Conservation (phyloP, 495 filamentous ascomycete species). For the Cercophora sp. region DNA sequence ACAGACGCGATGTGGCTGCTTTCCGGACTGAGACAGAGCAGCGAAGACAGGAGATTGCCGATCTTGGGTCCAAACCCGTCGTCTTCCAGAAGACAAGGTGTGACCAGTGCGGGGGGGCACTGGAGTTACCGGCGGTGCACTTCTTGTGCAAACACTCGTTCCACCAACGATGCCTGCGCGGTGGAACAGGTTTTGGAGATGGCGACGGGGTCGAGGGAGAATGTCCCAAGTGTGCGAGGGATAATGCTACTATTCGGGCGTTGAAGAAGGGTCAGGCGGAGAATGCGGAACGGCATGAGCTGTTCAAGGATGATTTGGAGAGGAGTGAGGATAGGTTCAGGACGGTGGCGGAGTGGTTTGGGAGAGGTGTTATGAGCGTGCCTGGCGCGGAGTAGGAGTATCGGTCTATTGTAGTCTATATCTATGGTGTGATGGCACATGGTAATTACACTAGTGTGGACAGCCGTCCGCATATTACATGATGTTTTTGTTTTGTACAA, state of each 20-base stretch:
- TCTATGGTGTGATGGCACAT: neutral
- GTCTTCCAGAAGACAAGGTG: slow-evolving; percentile 91
- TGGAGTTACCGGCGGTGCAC: slow-evolving; percentile 87
- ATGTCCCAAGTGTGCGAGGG: slow-evolving; percentile 76
- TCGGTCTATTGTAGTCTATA: neutral
- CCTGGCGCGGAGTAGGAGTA: slow-evolving; percentile 30
- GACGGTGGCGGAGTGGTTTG: slow-evolving; percentile 91
- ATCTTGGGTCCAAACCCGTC: slow-evolving; percentile 70
- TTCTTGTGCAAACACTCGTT: slow-evolving; percentile 96
- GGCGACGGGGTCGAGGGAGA: slow-evolving; percentile 62
- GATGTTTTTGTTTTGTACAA: neutral
- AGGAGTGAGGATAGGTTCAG: slow-evolving; percentile 81
- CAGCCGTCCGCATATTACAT: no score
- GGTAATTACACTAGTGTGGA: no score
- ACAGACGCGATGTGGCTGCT: slow-evolving; percentile 74
- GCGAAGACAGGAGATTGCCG: slow-evolving; percentile 71
- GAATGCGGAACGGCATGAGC: slow-evolving; percentile 79
- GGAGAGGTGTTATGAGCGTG: slow-evolving; percentile 77
- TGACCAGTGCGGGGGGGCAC: slow-evolving; percentile 64
- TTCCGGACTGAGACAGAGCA: slow-evolving; percentile 82
- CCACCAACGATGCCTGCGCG: slow-evolving; percentile 76
- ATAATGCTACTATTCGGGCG: slow-evolving; percentile 81
- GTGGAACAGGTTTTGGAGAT: slow-evolving; percentile 29
- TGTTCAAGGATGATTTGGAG: slow-evolving; percentile 77
- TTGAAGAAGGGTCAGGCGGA: slow-evolving; percentile 85